Conservation (phyloP, 2,329 filamentous ascomycete species). For the Alternaria sp. region DNA sequence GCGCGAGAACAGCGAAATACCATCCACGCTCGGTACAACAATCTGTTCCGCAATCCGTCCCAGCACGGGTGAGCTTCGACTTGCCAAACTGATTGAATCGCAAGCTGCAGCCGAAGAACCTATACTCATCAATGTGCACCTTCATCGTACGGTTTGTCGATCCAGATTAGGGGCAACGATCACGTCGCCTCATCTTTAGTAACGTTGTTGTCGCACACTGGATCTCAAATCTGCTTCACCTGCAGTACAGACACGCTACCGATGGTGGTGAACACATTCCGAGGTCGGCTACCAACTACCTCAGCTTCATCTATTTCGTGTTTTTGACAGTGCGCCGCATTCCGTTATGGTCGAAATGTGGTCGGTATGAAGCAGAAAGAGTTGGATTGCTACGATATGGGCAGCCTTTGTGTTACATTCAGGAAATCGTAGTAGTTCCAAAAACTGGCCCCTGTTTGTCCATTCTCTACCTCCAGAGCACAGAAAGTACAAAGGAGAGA, state of each 20-base stretch:
- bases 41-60: not conserved
- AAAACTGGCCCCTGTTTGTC: not conserved
- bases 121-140: not conserved
- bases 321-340: not conserved
- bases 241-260: not conserved
- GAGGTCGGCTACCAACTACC: not conserved
- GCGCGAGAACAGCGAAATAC: not conserved
- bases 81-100: not conserved
- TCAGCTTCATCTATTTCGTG: not conserved
- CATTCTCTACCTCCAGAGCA: not conserved
- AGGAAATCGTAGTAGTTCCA: not conserved
- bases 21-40: not conserved
- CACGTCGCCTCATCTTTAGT: not conserved
- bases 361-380: not conserved
- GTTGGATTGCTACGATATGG: not conserved
- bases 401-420: not conserved
- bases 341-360: not conserved
- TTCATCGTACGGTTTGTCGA: not conserved
- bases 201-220: not conserved
- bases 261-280: not conserved
- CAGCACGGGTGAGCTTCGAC: too few species aligned
- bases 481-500: accelerated
- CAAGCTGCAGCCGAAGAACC: not conserved
- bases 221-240: not conserved
- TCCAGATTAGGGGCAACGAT: not conserved